These are phyloP conservation scores for Monosporascus ibericus DNA, from an alignment of 2,329 filamentous ascomycete species.

Conservation along the genomic window DNA sequence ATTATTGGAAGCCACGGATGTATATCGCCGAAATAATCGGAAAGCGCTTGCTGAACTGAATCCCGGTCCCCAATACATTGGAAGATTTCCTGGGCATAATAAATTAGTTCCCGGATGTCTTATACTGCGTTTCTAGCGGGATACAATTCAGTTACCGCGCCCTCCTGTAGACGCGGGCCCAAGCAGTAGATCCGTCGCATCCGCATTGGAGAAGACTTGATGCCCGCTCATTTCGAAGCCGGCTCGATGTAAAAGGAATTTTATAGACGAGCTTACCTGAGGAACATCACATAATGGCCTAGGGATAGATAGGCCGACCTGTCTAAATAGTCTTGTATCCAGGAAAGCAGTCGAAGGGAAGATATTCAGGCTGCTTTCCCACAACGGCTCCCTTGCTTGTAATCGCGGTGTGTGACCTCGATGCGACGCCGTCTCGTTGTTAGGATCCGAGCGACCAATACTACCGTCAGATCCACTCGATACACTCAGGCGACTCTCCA, in stretches of 20 bases:
- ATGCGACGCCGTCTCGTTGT: constrained; percentile 18
- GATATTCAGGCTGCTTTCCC: constrained; percentile 16
- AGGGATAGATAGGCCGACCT: constrained; percentile 29
- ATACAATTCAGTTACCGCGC: too few species aligned
- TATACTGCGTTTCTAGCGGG: too few species aligned
- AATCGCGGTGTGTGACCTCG: constrained; percentile 5
- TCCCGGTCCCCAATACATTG: constrained; percentile 31
- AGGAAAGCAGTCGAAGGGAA: constrained; percentile 40
- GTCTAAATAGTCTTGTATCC: constrained; percentile 34
- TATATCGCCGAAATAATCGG: constrained; percentile 36
- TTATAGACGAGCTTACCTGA: constrained; percentile 20
- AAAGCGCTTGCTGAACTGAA: constrained; percentile 30
- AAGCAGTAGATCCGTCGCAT: too few species aligned
- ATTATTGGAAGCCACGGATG: constrained; percentile 44
- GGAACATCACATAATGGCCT: constrained; percentile 33
- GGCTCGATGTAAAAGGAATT: neutral
- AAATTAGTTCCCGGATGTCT: too few species aligned
- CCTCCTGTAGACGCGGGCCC: too few species aligned
- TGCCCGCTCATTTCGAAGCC: too few species aligned
- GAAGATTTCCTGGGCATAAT: constrained; percentile 27
- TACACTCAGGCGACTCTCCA: constrained; percentile 30
- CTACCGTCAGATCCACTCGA: constrained; percentile 7
- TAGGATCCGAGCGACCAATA: constrained; percentile 7
- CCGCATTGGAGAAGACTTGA: too few species aligned
- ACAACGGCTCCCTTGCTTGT: constrained; percentile 8